These are phyloP conservation scores for Aspergillus bertholletiae DNA, from an alignment of 495 filamentous ascomycete species.

Conservation along the genomic window DNA sequence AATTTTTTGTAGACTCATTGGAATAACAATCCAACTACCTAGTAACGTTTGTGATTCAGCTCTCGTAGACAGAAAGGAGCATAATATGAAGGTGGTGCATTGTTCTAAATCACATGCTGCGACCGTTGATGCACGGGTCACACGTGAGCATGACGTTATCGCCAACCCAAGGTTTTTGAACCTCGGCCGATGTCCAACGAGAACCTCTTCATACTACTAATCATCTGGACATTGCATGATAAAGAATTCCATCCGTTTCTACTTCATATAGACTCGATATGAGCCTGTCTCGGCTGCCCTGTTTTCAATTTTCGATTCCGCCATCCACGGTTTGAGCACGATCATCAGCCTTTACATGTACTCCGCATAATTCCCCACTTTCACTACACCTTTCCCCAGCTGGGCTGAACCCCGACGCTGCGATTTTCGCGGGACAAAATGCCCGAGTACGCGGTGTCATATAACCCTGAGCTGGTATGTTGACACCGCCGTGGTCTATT, in stretches of 20 bases:
- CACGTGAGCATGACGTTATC: conserved; percentile 9
- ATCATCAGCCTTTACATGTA: not conserved
- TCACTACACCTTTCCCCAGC: not conserved
- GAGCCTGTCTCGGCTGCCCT: not conserved
- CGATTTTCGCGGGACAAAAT: conserved; percentile 14
- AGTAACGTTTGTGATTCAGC: not conserved
- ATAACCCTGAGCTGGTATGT: conserved; percentile 32
- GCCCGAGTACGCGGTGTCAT: conserved; percentile 31
- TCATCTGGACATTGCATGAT: conserved; percentile 1
- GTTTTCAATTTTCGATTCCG: not conserved
- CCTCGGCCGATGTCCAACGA: conserved; percentile 1
- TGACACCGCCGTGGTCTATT: not conserved
- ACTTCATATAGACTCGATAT: not conserved
- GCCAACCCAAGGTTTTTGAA: not conserved
- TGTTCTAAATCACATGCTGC: conserved; percentile 2
- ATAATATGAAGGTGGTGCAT: not conserved
- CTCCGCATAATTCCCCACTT: not conserved
- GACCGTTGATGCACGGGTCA: conserved; percentile 4
- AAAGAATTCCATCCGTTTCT: not conserved
- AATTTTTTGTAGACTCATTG: not conserved
- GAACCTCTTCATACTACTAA: too few relatives aligned
- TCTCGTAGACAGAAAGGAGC: not conserved
- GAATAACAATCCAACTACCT: not conserved
- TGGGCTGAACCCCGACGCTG: not conserved
- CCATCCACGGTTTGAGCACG: not conserved